Conservation (phyloP, 2,329 filamentous ascomycete genomes). For the Neocatenulostroma microsporum region DNA sequence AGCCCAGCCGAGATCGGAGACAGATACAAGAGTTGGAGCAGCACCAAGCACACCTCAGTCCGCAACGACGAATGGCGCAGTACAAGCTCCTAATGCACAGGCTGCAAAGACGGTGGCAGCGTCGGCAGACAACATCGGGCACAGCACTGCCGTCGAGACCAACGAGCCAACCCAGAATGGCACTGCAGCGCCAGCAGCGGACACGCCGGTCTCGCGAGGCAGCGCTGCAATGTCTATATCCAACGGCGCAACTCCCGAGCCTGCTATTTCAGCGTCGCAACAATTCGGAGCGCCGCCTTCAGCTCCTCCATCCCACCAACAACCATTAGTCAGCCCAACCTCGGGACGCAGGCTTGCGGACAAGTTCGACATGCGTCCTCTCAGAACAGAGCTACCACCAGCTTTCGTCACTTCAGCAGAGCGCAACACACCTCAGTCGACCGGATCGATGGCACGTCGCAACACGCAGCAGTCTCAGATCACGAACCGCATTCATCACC, state of each 20-base stretch:
- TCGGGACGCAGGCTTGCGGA: conserved; percentile 15
- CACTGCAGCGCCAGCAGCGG: conserved; percentile 2
- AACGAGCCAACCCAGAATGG: too few relatives aligned
- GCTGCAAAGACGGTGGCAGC: too few relatives aligned
- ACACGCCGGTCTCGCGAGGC: conserved; percentile 12
- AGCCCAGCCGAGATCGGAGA: conserved; percentile 1
- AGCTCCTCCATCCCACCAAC: too few relatives aligned
- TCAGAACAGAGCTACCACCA: conserved; percentile 26
- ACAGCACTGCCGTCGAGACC: too few relatives aligned
- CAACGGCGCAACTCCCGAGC: conserved; percentile 11
- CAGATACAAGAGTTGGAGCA: conserved; percentile 1
- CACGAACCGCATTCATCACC: conserved; percentile 15
- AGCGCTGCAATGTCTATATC: conserved; percentile 13
- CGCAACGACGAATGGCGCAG: conserved; percentile 2
- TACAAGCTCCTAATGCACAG: too few relatives aligned
- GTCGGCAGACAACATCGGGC: too few relatives aligned
- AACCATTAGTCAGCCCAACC: conserved; percentile 7
- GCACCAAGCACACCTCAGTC: too few relatives aligned
- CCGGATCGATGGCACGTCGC: conserved; percentile 5
- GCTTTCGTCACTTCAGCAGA: conserved; percentile 24
- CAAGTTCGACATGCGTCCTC: conserved; percentile 21
- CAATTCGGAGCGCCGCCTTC: too few relatives aligned
- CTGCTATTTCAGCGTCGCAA: conserved; percentile 1
- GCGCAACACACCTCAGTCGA: conserved; percentile 18
- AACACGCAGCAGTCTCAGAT: conserved; percentile 7